Base-by-base conservation (phyloP, 106 monocot genomes). In the Narthecium ossifragum region DNA sequence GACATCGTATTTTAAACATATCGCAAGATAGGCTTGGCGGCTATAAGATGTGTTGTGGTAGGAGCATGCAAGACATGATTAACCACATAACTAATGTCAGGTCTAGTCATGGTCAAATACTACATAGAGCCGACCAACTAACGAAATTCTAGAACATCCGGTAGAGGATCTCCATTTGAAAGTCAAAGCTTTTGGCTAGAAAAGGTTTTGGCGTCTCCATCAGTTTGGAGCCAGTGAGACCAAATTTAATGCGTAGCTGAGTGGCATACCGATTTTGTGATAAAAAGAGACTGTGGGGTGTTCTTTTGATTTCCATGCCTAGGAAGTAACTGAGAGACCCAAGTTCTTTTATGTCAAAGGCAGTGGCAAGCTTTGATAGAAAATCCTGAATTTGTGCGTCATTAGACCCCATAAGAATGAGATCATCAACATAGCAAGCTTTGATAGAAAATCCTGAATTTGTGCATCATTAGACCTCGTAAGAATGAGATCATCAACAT, bases 401-500 rank as follows among this genome's bases (percentile, higher is more conserved):
- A 17, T 15, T 13, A 8, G 15, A 22, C 5, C 60, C 25, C n/a
- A 14, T 61, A 36, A 61, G 15, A 17, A 45, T 26, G 10, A 61
- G 14, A 46, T 61, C 43, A 46, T 61, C 15, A 28, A 61, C 43
- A 28, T 61, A 61, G 43, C 26, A 46, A 43, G 45, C 2, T 0
- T 1, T 9, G 1, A 17, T 1, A 4, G 1, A 18, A 61, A 36
- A 29, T 5, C 8, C 11, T 41, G 5, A 6, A 61, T 46, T 17
- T 11, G 8, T 3, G 13, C 11, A 5, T 3, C 4, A 17, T 15
- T 13, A 8, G 15, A 22, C 5, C 60, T 6, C n/a, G 24, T 61
- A 36, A 61, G 15, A 17, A 45, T 26, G 10, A 61, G 14, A 46
- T 61, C 43, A 46, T 61, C 15, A 28, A 61, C 43, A 28, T 61